Evolutionary conservation across 1,284 basidiomycete genomes (phyloP), one percentile per base, ranked within the genome.

Genomic region (Athelia psychrophila): DNA sequence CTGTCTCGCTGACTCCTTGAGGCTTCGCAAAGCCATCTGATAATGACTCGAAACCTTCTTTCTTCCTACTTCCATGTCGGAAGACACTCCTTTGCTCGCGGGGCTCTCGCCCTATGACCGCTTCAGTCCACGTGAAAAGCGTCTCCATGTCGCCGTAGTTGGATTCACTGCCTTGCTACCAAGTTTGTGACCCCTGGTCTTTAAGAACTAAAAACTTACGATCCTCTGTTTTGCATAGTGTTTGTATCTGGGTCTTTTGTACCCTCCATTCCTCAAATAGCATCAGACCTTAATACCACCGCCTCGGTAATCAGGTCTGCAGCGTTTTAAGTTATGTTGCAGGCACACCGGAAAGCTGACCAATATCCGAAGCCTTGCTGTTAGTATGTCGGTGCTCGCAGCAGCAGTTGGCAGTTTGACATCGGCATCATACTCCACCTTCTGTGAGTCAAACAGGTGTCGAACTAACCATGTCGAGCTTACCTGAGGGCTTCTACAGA

Each of bases 161-260:
- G 77, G 80, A 0, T 77, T 70, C 56, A 72, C 73, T 27, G 81
- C 77, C 2, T 60, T 84, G 27, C 69, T 84, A 33, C 76, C 75
- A 36, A 70, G 81, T 82, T 58, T 53, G 76, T 70, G 2, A 3
- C 9, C 20, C 6, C n/a, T 22, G 23, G 76, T 80, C 3, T 49
- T 12, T 55, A 22, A n/a, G n/a, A n/a, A n/a, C n/a, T 75, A 81
- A 3, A 6, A 9, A 23, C 20, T 48, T 32, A 18, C 19, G n/a
- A 5, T 47, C 9, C 6, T 42, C 38, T 9, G 20, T 42, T 8
- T 42, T 42, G 38, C 16, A 42, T 42, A 90, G 86, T 86, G 23
- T 82, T 90, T 61, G 79, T 86, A 0, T 77, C 82, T 2, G 81
- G 83, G 3, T 79, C 82, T 1, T 88, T 90, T 65, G 74, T 87